phyloP scores from a whole-genome alignment of 352 stramenopile species.

The Pythium biforme region DNA sequence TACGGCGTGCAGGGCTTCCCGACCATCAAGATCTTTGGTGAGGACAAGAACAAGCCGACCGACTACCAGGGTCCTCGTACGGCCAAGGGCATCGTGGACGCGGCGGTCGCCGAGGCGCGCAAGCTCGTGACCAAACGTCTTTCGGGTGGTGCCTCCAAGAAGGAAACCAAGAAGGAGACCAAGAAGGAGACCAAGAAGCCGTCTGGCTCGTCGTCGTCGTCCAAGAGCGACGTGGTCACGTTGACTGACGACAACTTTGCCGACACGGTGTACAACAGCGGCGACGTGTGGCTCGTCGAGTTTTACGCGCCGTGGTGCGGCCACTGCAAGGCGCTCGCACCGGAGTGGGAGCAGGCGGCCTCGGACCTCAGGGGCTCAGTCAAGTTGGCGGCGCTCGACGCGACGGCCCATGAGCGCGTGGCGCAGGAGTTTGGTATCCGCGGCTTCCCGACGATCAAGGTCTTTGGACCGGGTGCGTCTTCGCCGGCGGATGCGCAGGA shows the following conservation, averaged over 20 bases:
- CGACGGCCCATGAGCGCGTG: conserved; percentile 91
- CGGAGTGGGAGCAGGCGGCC: conserved; percentile 90
- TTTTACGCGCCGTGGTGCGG: conserved; percentile 94
- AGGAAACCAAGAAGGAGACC: conserved; percentile 34
- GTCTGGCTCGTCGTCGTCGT: conserved; percentile 31
- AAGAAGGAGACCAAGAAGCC: conserved; percentile 45
- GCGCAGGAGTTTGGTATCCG: conserved; percentile 84
- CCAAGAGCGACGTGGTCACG: conserved; percentile 78
- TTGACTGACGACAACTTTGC: conserved; percentile 92
- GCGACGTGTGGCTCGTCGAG: conserved; percentile 90
- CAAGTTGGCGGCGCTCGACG: conserved; percentile 91
- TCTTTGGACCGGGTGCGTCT: conserved; percentile 82
- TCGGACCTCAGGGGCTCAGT: conserved; percentile 87
- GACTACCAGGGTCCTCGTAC: conserved; percentile 84
- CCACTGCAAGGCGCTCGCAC: conserved; percentile 90
- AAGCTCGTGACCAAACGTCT: conserved; percentile 82
- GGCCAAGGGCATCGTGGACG: conserved; percentile 82
- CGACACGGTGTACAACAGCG: conserved; percentile 87
- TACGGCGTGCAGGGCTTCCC: conserved; percentile 92
- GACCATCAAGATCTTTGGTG: conserved; percentile 93
- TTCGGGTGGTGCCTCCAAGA: conserved; percentile 52
- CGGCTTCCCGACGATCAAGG: conserved; percentile 95
- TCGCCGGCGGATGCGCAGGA: conserved; percentile 61
- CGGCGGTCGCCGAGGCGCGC: conserved; percentile 63
- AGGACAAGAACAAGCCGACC: conserved; percentile 71